Base-by-base conservation (phyloP, 345 rosid genomes). In the Nasturtium officinale region DNA sequence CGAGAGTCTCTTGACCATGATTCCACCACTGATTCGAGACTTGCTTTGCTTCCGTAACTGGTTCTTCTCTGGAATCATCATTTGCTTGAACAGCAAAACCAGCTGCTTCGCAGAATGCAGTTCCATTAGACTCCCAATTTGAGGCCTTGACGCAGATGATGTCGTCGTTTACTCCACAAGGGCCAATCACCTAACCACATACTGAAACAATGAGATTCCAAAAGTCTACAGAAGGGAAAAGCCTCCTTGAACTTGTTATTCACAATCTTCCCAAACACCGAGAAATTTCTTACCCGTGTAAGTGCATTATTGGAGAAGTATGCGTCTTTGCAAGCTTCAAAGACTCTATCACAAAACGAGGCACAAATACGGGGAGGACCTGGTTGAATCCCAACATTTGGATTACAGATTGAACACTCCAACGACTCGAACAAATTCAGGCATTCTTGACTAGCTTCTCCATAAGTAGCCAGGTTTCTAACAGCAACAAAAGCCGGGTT, bases 401-500 rank as follows among this genome's bases (percentile, higher is more conserved):
- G 99, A 71, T 96, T 96, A 20, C 99, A 96, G 56, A 92, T 85
- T n/a, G 99, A 90, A 72, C 98, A 96, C 82, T 96, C 99, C 85
- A 92, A 69, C 68, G 87, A 75, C 74, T 96, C 99, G 85, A 92
- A 96, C 58, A 90, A 65, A 13, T 87, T 82, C 79, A 85, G 75
- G 43, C 99, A 96, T 47, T 90, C 98, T 66, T 82, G 79, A 47
- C 77, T 83, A 42, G 94, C 97, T 76, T 92, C 98, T 43, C 96
- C 99, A n/a, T 84, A 80, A 52, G 85, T 82, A 73, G 95, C 90
- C 70, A 96, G 78, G 82, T 80, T 89, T 83, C 97, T 83, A 18
- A 86, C 73, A 33, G 98, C 82, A 70, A 96, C 65, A 62, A 87
- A 84, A 81, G 98, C 95, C 33, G 95, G 89, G 77, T 85, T 83